These are phyloP conservation scores for Citrullus colocynthis DNA, from an alignment of 306 rosid species.

Conservation along the genomic window DNA sequence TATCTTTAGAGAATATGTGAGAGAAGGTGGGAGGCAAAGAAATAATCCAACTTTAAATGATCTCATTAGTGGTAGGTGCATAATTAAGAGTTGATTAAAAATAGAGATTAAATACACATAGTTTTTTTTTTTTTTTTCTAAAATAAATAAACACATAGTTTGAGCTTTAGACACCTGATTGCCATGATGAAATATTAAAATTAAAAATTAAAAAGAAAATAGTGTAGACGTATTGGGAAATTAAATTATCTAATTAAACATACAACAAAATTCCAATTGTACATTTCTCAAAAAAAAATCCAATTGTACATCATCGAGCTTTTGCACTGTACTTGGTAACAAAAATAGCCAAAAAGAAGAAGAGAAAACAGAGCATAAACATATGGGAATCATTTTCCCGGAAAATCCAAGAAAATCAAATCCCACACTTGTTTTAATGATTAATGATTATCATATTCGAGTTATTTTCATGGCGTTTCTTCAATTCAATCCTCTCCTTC, in stretches of 20 bases:
- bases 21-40: not conserved
- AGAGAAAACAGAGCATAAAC: not conserved
- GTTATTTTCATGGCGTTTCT: not conserved
- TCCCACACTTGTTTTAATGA: not conserved
- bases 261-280: constrained; percentile 7
- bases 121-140: too few relatives aligned
- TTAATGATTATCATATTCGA: not conserved
- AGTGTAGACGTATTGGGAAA: not conserved
- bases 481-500: constrained; percentile 16
- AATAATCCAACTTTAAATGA: not conserved
- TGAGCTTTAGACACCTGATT: not conserved
- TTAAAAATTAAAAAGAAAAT: not conserved
- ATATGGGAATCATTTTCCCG: not conserved
- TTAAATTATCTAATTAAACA: not conserved
- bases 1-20: not conserved
- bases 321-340: not conserved
- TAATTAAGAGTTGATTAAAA: not conserved
- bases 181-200: not conserved
- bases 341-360: not conserved
- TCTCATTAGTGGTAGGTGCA: not conserved
- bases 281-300: not conserved
- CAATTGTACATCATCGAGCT: constrained; percentile 6
- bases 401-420: constrained; percentile 5
- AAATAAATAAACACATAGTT: too few relatives aligned
- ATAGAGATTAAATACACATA: not conserved